Percentiles rank a stretch among this genome's conserved stretches.
phyloP scores from a whole-genome alignment of 805 yeast species.

The Candida sithepensis region DNA sequence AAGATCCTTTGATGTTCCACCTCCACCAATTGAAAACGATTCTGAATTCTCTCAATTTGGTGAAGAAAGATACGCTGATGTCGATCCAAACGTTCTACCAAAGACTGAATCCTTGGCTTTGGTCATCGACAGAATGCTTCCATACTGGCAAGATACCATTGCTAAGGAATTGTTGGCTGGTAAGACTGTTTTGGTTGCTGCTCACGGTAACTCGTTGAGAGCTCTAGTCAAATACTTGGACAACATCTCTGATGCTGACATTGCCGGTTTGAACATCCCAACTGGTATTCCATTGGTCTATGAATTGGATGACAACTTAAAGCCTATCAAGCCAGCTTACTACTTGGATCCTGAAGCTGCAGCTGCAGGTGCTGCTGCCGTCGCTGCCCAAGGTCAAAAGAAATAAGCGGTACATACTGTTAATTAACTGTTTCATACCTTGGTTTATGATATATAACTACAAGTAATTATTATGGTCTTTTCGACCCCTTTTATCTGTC shows the following conservation, averaged over 20 bases:
- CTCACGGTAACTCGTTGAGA: slow-evolving; percentile 98
- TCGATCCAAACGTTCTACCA: slow-evolving; percentile 87
- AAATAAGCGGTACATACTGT: slow-evolving; percentile 30
- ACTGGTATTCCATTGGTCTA: slow-evolving; percentile 98
- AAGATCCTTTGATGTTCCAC: slow-evolving; percentile 96
- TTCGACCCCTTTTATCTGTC: too few relatives aligned
- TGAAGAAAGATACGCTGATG: slow-evolving; percentile 79
- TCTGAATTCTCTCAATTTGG: slow-evolving; percentile 80
- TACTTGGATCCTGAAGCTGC: slow-evolving; percentile 99
- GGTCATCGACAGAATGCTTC: slow-evolving; percentile 93
- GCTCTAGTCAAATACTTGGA: slow-evolving; percentile 95
- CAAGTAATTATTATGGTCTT: too few relatives aligned
- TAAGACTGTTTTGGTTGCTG: slow-evolving; percentile 90
- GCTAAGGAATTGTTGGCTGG: slow-evolving; percentile 78
- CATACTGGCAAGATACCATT: slow-evolving; percentile 94
- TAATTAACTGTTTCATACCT: background rate
- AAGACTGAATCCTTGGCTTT: slow-evolving; percentile 90
- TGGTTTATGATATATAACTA: too few relatives aligned
- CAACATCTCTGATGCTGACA: slow-evolving; percentile 85
- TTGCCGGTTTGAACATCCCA: slow-evolving; percentile 94
- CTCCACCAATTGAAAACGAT: slow-evolving; percentile 78
- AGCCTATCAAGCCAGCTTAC: slow-evolving; percentile 90
- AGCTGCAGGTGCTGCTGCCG: slow-evolving; percentile 99
- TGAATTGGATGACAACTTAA: slow-evolving; percentile 83
- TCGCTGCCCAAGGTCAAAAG: slow-evolving; percentile 92